Conservation (phyloP, 345 rosid genomes). For the Angophora floribunda region DNA sequence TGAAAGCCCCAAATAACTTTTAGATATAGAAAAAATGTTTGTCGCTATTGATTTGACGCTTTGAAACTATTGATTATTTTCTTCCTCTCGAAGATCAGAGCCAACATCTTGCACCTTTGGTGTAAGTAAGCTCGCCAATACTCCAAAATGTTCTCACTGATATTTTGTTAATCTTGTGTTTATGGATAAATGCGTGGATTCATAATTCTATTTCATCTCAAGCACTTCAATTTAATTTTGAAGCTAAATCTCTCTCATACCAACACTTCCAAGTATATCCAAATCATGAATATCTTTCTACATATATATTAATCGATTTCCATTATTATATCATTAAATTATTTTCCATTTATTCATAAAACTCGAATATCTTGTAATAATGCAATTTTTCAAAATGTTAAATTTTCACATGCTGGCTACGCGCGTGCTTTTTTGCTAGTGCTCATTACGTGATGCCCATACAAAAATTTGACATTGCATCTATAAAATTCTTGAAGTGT, state of each 20-base stretch:
- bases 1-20: rapidly evolving
- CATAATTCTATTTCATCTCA: not conserved
- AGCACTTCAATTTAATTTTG: not conserved
- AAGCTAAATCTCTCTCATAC: not conserved
- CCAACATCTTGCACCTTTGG: not conserved
- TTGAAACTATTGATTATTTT: not conserved
- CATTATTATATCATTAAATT: not conserved
- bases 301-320: not conserved
- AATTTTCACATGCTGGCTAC: not conserved
- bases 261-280: not conserved
- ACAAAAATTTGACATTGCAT: no score
- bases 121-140: not conserved
- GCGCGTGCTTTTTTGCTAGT: no score
- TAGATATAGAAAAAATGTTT: no score
- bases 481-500: no score
- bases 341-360: not conserved
- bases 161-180: not conserved
- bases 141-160: not conserved
- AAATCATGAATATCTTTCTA: not conserved
- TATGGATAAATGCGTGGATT: not conserved
- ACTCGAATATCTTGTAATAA: not conserved
- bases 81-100: rapidly evolving
- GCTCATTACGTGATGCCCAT: no score
- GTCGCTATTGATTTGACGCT: no score
- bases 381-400: not conserved